Percentiles rank a stretch among this genome's conserved stretches.
Conservation (phyloP, 768 basidiomycete genomes). For the Leccinum obscurum region DNA sequence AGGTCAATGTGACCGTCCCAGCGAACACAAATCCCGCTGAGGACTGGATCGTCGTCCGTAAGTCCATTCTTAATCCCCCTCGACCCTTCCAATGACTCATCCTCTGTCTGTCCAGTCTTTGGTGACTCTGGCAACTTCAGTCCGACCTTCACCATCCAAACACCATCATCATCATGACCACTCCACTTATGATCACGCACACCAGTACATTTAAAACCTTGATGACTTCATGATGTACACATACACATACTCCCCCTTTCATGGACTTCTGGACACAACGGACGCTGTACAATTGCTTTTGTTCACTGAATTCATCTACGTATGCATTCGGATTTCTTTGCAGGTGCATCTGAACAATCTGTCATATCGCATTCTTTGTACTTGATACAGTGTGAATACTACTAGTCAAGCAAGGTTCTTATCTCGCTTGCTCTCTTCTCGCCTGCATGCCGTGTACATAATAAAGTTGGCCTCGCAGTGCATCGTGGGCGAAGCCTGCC, state of each 20-base stretch:
- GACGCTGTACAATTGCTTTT: slow-evolving; percentile 10
- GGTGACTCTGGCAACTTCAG: slow-evolving; percentile 57
- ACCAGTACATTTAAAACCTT: slow-evolving; percentile 1
- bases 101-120: slow-evolving; percentile 37
- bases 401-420: background rate
- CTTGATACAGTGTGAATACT: slow-evolving; percentile 5
- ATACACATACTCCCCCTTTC: background rate
- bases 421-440: background rate
- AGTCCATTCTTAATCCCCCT: slow-evolving; percentile 20
- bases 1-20: slow-evolving; percentile 42
- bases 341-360: slow-evolving; percentile 5
- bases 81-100: background rate
- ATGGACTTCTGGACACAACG: slow-evolving; percentile 16
- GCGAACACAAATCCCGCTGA: slow-evolving; percentile 33
- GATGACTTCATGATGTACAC: slow-evolving; percentile 21
- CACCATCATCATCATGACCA: slow-evolving; percentile 18
- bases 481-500: background rate
- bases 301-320: slow-evolving; percentile 3
- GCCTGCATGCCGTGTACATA: background rate
- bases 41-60: slow-evolving; percentile 46
- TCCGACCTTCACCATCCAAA: slow-evolving; percentile 42
- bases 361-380: slow-evolving; percentile 11
- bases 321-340: background rate
- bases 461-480: background rate
- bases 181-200: slow-evolving; percentile 3